Evolutionary conservation across 371 early-diverging fungal species (phyloP).

Genomic region (Synchytrium microbalum): DNA sequence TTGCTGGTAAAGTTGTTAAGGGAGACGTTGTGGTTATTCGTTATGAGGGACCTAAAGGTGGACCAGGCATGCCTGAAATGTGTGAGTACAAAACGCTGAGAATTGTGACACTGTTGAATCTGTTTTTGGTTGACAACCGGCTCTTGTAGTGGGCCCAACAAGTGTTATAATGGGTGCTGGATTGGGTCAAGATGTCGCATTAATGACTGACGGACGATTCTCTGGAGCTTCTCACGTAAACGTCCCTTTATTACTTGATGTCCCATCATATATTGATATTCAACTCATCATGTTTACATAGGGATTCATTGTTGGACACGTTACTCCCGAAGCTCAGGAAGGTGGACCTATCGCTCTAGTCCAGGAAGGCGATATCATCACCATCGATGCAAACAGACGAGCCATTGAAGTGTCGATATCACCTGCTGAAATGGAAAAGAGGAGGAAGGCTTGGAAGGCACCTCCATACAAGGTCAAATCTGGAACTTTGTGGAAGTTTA

Average conservation of each 20-base stretch:
- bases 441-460: constrained; percentile 61
- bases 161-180: constrained; percentile 98
- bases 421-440: constrained; percentile 65
- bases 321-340: constrained; percentile 92
- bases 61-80: constrained; percentile 94
- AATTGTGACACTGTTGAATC: neutral
- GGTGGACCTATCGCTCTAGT: constrained; percentile 94
- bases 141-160: constrained; percentile 70
- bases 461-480: constrained; percentile 78
- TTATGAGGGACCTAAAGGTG: constrained; percentile 86
- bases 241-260: neutral
- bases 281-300: constrained; percentile 15
- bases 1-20: constrained; percentile 68
- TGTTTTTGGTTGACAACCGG: neutral
- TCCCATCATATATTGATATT: neutral
- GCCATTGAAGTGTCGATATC: constrained; percentile 65
- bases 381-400: constrained; percentile 75
- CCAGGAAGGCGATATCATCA: constrained; percentile 74
- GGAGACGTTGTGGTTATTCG: constrained; percentile 86
- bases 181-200: constrained; percentile 89
- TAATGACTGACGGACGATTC: constrained; percentile 95
- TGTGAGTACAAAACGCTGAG: constrained; percentile 31
- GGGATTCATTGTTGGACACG: constrained; percentile 97
- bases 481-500: constrained; percentile 85
- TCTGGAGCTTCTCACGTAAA: constrained; percentile 88